A percentile compares a stretch with the other conserved stretches of the same genome.
Conservation (phyloP, 768 basidiomycete species). For the Suillus americanus region DNA sequence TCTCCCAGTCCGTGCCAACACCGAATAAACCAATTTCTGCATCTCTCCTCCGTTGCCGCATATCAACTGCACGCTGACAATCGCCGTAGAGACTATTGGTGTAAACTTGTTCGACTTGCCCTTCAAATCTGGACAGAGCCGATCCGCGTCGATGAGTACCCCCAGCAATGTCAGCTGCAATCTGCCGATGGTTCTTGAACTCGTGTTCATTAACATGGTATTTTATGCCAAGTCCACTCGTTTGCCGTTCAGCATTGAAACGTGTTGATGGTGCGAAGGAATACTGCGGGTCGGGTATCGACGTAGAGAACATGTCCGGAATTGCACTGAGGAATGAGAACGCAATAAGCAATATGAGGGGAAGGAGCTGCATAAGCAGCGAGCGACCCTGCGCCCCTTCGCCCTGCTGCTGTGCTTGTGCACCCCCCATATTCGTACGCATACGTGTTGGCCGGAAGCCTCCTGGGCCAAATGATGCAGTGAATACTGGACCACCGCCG, state of each 20-base stretch:
- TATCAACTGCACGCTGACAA: conserved; percentile 70
- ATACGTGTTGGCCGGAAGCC: conserved; percentile 75
- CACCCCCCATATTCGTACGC: conserved; percentile 39
- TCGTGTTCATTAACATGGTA: conserved; percentile 85
- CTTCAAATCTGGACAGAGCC: conserved; percentile 65
- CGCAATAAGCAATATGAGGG: conserved; percentile 77
- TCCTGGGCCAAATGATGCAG: conserved; percentile 76
- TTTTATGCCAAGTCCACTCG: conserved; percentile 64
- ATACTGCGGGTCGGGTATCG: conserved; percentile 78
- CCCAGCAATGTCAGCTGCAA: conserved; percentile 69
- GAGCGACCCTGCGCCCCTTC: conserved; percentile 52
- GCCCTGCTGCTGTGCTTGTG: conserved; percentile 35
- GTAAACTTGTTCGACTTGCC: conserved; percentile 71
- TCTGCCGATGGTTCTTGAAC: conserved; percentile 71
- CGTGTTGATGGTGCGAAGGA: conserved; percentile 61
- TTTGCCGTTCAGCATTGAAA: conserved; percentile 71
- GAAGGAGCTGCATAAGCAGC: conserved; percentile 74
- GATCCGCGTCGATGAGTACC: conserved; percentile 29
- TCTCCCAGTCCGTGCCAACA: conserved; percentile 89
- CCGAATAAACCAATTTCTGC: conserved; percentile 87
- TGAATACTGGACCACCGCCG: conserved; percentile 55
- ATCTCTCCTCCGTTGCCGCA: conserved; percentile 69
- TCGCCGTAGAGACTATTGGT: conserved; percentile 65
- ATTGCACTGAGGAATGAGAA: conserved; percentile 84
- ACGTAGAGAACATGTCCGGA: conserved; percentile 70